Evolutionary conservation across 129 eudicot species (phyloP).

Genomic region (Dittrichia graveolens): DNA sequence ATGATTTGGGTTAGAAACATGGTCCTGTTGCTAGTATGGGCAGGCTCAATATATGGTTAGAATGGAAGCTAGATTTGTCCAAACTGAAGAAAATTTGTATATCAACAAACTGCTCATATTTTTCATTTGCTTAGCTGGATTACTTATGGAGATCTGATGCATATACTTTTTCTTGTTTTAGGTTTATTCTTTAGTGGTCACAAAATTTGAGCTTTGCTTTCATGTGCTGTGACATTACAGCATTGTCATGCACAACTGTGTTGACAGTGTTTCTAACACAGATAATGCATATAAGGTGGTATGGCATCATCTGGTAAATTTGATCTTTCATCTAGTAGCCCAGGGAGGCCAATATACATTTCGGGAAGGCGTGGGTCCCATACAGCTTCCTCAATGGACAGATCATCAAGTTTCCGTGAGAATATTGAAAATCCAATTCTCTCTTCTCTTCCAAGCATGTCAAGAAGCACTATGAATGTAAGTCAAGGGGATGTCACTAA

Average conservation of each 20-base stretch:
- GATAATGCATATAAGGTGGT: slow-evolving; percentile 44
- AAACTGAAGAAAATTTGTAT: too few relatives aligned
- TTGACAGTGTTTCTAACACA: slow-evolving; percentile 46
- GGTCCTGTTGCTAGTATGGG: too few relatives aligned
- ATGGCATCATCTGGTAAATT: slow-evolving; percentile 82
- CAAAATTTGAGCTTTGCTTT: slow-evolving; percentile 35
- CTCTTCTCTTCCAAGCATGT: slow-evolving; percentile 78
- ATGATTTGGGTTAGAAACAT: too few relatives aligned
- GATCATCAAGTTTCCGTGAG: slow-evolving; percentile 74
- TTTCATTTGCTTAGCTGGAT: background rate
- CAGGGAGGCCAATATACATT: slow-evolving; percentile 56
- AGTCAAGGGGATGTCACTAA: slow-evolving; percentile 59
- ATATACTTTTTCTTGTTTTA: slow-evolving; percentile 20
- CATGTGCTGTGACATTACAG: slow-evolving; percentile 38
- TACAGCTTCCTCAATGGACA: slow-evolving; percentile 53
- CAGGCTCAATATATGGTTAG: too few relatives aligned
- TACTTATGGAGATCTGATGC: slow-evolving; percentile 20
- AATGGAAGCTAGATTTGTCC: too few relatives aligned
- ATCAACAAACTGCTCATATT: background rate
- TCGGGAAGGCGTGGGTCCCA: slow-evolving; percentile 68
- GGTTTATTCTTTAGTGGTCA: slow-evolving; percentile 23
- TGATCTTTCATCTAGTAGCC: slow-evolving; percentile 71
- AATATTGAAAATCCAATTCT: slow-evolving; percentile 65
- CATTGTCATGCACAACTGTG: slow-evolving; percentile 63
- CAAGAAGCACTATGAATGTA: slow-evolving; percentile 57